These are phyloP conservation scores for Linum usitatissimum DNA, from an alignment of 345 rosid species.

Conservation along the genomic window DNA sequence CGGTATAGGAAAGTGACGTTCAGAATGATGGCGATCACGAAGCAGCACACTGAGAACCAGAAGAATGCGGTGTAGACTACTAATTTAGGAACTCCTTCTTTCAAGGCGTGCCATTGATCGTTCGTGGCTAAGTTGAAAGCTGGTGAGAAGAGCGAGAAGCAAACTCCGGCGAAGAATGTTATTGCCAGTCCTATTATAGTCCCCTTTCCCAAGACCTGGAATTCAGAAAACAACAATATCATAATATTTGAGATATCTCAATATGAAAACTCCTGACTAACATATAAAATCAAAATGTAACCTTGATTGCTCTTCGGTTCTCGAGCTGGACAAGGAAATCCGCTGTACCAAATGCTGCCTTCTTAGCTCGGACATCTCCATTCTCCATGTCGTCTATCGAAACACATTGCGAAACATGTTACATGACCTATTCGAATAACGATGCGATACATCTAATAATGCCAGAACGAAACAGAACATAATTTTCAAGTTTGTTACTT, in stretches of 20 bases:
- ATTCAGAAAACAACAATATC: background rate
- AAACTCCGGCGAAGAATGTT: constrained; percentile 62
- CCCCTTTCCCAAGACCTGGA: constrained; percentile 66
- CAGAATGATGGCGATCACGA: constrained; percentile 40
- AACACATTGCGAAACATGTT: background rate
- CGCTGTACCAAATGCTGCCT: constrained; percentile 3
- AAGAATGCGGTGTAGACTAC: constrained; percentile 65
- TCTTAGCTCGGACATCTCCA: background rate
- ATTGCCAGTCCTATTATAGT: constrained; percentile 41
- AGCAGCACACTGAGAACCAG: constrained; percentile 64
- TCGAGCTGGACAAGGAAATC: constrained; percentile 5
- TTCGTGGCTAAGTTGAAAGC: constrained; percentile 82
- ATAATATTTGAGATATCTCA: background rate
- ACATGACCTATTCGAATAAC: background rate
- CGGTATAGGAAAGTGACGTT: constrained; percentile 51
- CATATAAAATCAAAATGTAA: background rate
- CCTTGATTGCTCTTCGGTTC: constrained; percentile 10
- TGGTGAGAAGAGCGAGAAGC: constrained; percentile 83
- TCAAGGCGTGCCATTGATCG: constrained; percentile 71
- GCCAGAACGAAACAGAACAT: background rate
- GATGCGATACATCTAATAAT: background rate
- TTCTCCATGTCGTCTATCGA: background rate
- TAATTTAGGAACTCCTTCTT: constrained; percentile 58
- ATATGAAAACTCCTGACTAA: background rate
- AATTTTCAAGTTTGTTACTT: background rate